Evolutionary conservation across 345 rosid genomes (phyloP).

Genomic region (Microcos paniculata): DNA sequence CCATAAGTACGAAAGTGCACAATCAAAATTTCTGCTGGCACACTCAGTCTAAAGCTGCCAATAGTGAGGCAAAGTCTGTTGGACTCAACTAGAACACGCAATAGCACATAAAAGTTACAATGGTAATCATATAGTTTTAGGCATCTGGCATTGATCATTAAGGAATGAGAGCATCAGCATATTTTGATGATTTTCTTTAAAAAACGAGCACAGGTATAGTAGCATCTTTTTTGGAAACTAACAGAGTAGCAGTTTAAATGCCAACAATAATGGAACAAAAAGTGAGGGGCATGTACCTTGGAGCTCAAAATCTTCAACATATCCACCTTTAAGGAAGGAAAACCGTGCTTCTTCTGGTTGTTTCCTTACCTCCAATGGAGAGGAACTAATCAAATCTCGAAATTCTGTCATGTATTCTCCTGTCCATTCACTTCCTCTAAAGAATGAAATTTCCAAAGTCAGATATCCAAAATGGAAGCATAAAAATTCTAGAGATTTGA

Average conservation of each 20-base stretch:
- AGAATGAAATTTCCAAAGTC: conserved; percentile 12
- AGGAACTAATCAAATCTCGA: conserved; percentile 56
- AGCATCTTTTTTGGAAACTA: background rate
- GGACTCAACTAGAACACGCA: background rate
- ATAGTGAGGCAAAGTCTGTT: background rate
- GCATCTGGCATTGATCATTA: background rate
- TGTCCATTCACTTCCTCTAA: conserved; percentile 87
- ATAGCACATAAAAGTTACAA: background rate
- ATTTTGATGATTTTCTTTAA: background rate
- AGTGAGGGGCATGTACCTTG: conserved; percentile 35
- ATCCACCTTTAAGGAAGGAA: conserved; percentile 81
- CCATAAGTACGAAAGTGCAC: background rate
- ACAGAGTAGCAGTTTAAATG: background rate
- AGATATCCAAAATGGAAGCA: conserved; percentile 3
- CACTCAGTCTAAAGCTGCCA: background rate
- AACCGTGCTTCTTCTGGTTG: conserved; percentile 81
- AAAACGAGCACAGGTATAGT: background rate
- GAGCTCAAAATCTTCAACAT: conserved; percentile 58
- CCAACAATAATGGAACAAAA: background rate
- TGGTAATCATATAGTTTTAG: background rate
- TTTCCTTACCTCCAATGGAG: conserved; percentile 34
- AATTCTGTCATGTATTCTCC: conserved; percentile 82
- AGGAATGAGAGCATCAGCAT: background rate
- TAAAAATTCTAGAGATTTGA: conserved; percentile 3
- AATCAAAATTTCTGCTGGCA: background rate